Evolutionary conservation across 1,284 basidiomycete species (phyloP), one percentile per base, ranked within the genome.

Genomic region (Fereydounia khargensis): DNA sequence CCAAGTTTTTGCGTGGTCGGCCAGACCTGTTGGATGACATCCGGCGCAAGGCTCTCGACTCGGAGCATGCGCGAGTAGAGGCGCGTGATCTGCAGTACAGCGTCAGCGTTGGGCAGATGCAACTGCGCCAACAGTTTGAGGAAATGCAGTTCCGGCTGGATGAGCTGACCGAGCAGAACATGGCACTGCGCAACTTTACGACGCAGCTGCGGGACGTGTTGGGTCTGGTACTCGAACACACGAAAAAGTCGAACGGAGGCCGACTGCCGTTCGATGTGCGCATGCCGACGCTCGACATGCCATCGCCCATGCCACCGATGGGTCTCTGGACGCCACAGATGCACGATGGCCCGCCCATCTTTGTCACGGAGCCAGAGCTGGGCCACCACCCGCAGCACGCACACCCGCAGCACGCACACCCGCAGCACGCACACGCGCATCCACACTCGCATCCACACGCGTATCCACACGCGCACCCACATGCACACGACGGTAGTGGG

Each of bases 21-120:
- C 84, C 85, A 16, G 88, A 90, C 72, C 78, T 90, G 39, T 80
- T 90, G 8, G 87, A 90, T 62, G 86, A 87, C 68, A 91, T 90
- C 74, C 88, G 88, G 74, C 83, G 88, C 49, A 89, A 89, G 76
- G 86, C 87, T 1, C 78, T 70, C 16, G 68, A 70, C 24, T 65
- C 63, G 21, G 65, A 68, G 28, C 65, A 68, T 32, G 65, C 62
- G 2, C 50, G 65, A 4, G 62, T 65, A 16, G 65, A 68, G 28
- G 65, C 65, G 6, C 44, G 65, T 3, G 65, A 68, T 28, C 42
- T 68, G 39, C 65, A 65, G 40, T 68, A 65, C 49, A 68, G 63
- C 44, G 59, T 68, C 42, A 59, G 58, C 21, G 58, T 68, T 2
- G 63, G 62, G 0, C 65, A 68, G 39, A 62, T 65, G 62, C 65